A percentile compares a stretch with the other conserved stretches of the same genome.
Evolutionary conservation across 129 eudicot genomes (phyloP).

Genomic region (Smallanthus sonchifolius): DNA sequence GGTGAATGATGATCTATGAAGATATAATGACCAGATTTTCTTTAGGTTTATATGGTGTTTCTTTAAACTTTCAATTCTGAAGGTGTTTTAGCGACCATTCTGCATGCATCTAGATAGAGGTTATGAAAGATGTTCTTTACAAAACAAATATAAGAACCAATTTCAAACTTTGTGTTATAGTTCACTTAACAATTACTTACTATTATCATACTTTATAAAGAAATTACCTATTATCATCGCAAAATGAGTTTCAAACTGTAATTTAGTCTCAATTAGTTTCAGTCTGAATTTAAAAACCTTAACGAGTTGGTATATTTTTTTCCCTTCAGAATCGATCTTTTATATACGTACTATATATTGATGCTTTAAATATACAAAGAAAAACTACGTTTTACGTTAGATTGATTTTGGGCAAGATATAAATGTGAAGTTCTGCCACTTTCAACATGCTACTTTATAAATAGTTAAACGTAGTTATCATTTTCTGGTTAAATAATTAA

Average conservation of each 20-base stretch:
- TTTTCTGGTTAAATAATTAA: background rate
- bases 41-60: background rate
- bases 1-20: conserved; percentile 7
- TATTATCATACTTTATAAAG: too few species aligned
- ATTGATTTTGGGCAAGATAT: background rate
- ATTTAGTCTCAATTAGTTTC: too few species aligned
- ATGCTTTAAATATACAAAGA: background rate
- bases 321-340: too few species aligned
- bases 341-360: too few species aligned
- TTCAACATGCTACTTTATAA: background rate
- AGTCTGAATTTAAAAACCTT: too few species aligned
- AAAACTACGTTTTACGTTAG: background rate
- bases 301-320: too few species aligned
- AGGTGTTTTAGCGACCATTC: background rate
- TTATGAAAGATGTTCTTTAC: background rate
- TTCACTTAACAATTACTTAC: background rate
- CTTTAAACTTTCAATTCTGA: background rate
- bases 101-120: background rate
- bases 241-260: too few species aligned
- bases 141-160: background rate
- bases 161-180: background rate
- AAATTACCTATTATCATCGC: too few species aligned
- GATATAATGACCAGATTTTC: conserved; percentile 6
- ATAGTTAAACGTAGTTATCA: background rate
- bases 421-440: background rate